Evolutionary conservation across 441 rosid genomes (phyloP), one percentile per base, ranked within the genome.

Genomic region (Erodium trifolium): DNA sequence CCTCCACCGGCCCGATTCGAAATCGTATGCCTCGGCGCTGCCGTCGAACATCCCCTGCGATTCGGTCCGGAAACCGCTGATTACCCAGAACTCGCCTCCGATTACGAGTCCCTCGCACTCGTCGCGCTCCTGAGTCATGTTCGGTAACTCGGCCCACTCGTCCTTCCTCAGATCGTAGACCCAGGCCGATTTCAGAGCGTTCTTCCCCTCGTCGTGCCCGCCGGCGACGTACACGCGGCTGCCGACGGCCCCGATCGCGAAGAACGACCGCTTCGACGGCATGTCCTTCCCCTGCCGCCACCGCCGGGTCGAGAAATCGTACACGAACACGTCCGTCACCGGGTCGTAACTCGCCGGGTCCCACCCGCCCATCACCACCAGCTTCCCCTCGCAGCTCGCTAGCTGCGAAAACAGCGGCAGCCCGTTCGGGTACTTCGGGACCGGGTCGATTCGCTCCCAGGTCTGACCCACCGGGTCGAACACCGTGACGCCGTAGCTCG

Each of bases 181-280:
- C 84, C 84, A 80, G 51, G 78, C 82, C 7, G 74, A 70, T 34
- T 53, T 73, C 71, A 76, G 67, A 6, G 86, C 82, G 71, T 80
- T 83, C 77, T 83, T 83, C 78, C 76, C 72, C 78, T 78, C 80
- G 43, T 83, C 86, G 59, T 80, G 86, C 53, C 86, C 86, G 18
- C 86, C 84, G 0, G 86, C 84, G 0, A 83, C 69, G 43, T 39
- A 83, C 2, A 83, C 74, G 57, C 77, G 72, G 34, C 69, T 79
- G 8, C 67, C 76, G 34, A 4, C 29, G 0, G 74, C 70, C 34
- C 84, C 86, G 8, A 71, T 68, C 0, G 82, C 82, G 35, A 83
- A 83, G 47, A 83, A 83, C 4, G 86, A 77, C 70, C 76, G 72
- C 66, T 77, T 80, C 14, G 71, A 43, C 16, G 82, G 82, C 80